Evolutionary conservation across 2,329 filamentous ascomycete genomes (phyloP).

Genomic region (Coccinonectria pachysandricola): DNA sequence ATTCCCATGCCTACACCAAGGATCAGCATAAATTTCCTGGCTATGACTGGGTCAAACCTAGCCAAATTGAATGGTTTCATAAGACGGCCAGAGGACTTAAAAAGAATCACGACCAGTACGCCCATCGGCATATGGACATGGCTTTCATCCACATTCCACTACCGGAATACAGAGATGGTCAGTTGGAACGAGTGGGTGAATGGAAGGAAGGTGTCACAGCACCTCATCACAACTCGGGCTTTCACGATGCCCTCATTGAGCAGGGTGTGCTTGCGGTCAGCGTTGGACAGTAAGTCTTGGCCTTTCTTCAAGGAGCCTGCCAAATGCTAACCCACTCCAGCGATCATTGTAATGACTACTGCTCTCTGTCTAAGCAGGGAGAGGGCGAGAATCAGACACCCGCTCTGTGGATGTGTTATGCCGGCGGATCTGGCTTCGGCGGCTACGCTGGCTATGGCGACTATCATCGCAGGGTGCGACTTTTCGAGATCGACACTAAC

Average conservation of each 20-base stretch:
- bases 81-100: slow-evolving; percentile 64
- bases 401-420: slow-evolving; percentile 96
- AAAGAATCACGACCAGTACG: slow-evolving; percentile 72
- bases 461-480: slow-evolving; percentile 70
- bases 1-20: slow-evolving; percentile 85
- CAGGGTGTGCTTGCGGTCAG: slow-evolving; percentile 80
- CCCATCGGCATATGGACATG: slow-evolving; percentile 86
- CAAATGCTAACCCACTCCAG: too few species aligned
- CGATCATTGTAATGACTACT: slow-evolving; percentile 97
- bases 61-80: slow-evolving; percentile 91
- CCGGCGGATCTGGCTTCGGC: slow-evolving; percentile 81
- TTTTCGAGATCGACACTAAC: slow-evolving; percentile 93
- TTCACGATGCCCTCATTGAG: slow-evolving; percentile 78
- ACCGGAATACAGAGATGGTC: slow-evolving; percentile 66
- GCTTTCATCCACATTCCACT: slow-evolving; percentile 97
- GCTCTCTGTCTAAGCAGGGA: slow-evolving; percentile 50
- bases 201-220: slow-evolving; percentile 82
- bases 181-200: slow-evolving; percentile 52
- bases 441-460: slow-evolving; percentile 88
- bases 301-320: too few species aligned
- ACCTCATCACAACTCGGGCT: slow-evolving; percentile 82
- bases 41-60: slow-evolving; percentile 95
- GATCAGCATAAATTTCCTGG: slow-evolving; percentile 82
- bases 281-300: slow-evolving; percentile 69
- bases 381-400: slow-evolving; percentile 42